Base-by-base conservation (phyloP, 2,329 filamentous ascomycete species). In the Blastomyces percursus region DNA sequence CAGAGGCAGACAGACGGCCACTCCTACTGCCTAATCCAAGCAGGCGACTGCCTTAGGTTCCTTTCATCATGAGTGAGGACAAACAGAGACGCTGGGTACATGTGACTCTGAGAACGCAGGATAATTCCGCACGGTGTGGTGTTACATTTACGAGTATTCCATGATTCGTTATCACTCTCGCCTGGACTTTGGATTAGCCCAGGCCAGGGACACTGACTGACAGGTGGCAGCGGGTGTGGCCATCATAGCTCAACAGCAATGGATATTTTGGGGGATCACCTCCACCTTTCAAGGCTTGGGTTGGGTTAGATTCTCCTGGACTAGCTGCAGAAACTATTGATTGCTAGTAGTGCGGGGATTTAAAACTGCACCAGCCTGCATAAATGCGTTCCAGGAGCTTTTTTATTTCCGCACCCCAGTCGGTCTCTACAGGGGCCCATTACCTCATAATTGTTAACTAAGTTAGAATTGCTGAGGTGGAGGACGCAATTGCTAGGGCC, bases 241-340 rank as follows among this genome's bases (percentile, higher is more conserved):
- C 44, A 12, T 24, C 44, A 21, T 48, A 21, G 44, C n/a, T 48
- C 32, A 35, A 9, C 32, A 48, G 44, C n/a, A 21, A 35, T 9
- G 21, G 12, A 24, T 48, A 21, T 48, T 48, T 48, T 32, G 51
- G 30, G 51, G 51, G 51, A 55, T 55, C 51, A 19, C 14, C 48
- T 32, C 51, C 3, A 55, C 51, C 19, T 16, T 32, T 52, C 12
- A 14, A 42, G 16, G 21, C 32, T n/a, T n/a, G n/a, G n/a, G n/a
- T 30, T 24, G 32, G 24, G 38, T 27, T 11, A 14, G 27, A 50
- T 50, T 46, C 50, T 52, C 50, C 50, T 52, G 12, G 19, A 55
- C 51, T 55, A 55, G 51, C 30, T 55, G 51, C 51, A 55, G 35
- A 19, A 35, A 55, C 51, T 55, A 55, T 55, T 55, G 51, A 55